A percentile compares a stretch with the other conserved stretches of the same genome.
phyloP scores from a whole-genome alignment of 495 filamentous ascomycete species.

The Aspergillus nanangensis region DNA sequence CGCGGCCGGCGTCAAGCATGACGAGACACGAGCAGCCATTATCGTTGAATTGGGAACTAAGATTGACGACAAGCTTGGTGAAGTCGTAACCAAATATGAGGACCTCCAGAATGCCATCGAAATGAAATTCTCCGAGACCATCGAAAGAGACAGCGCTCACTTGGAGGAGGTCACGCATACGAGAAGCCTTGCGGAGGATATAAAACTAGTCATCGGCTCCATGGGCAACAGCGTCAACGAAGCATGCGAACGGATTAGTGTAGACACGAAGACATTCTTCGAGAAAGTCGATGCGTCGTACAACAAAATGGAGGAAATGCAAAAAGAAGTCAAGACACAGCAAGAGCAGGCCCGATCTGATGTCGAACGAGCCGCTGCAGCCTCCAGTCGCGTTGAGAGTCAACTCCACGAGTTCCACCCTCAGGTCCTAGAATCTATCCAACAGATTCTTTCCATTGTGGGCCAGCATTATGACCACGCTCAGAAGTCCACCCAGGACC shows the following conservation, averaged over 20 bases:
- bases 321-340: conserved; percentile 65
- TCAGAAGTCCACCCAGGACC: conserved; percentile 46
- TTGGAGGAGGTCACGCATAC: conserved; percentile 66
- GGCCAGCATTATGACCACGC: conserved; percentile 74
- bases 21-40: conserved; percentile 53
- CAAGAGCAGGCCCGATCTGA: conserved; percentile 75
- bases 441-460: conserved; percentile 76
- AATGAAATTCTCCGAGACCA: conserved; percentile 62
- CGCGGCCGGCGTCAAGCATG: conserved; percentile 62
- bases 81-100: conserved; percentile 77
- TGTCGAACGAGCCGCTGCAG: conserved; percentile 61
- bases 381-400: conserved; percentile 70
- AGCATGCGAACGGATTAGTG: conserved; percentile 74
- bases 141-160: conserved; percentile 60
- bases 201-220: conserved; percentile 76
- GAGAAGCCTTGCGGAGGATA: conserved; percentile 77
- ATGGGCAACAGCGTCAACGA: conserved; percentile 82
- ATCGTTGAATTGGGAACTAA: conserved; percentile 56
- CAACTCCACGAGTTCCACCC: conserved; percentile 78
- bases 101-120: conserved; percentile 68
- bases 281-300: conserved; percentile 71
- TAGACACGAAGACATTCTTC: conserved; percentile 80
- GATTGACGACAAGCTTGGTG: conserved; percentile 73
- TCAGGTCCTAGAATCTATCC: conserved; percentile 74
- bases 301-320: conserved; percentile 70